Conservation (phyloP, 805 yeast species). For the Candida morakotiae region DNA sequence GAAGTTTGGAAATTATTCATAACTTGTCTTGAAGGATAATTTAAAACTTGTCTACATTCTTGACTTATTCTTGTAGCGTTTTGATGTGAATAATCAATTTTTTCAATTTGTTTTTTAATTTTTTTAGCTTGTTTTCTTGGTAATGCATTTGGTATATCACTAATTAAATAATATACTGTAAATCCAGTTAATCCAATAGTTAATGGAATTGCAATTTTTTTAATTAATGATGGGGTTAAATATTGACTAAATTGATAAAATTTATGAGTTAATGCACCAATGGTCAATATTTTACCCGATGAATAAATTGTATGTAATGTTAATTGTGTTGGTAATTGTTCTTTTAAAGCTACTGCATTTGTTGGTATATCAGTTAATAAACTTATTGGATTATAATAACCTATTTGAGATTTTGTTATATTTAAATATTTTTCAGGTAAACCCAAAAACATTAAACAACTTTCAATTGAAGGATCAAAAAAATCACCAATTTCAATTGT, state of each 20-base stretch:
- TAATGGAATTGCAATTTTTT: slow-evolving; percentile 52
- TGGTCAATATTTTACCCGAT: slow-evolving; percentile 35
- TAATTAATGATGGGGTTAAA: slow-evolving; percentile 37
- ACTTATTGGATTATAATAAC: slow-evolving; percentile 28
- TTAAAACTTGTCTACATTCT: slow-evolving; percentile 79
- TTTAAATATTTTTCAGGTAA: slow-evolving; percentile 27
- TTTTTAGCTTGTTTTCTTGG: slow-evolving; percentile 79
- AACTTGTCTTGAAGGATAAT: slow-evolving; percentile 79
- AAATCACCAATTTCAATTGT: slow-evolving; percentile 68
- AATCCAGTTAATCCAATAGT: slow-evolving; percentile 47
- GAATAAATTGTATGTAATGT: slow-evolving; percentile 39
- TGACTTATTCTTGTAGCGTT: slow-evolving; percentile 76
- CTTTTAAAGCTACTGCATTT: slow-evolving; percentile 27
- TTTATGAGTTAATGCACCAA: slow-evolving; percentile 40
- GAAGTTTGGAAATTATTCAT: slow-evolving; percentile 62
- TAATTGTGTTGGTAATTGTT: slow-evolving; percentile 31
- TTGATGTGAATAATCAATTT: slow-evolving; percentile 70
- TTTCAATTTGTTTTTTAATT: slow-evolving; percentile 57
- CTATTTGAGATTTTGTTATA: slow-evolving; percentile 24
- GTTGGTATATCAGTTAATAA: slow-evolving; percentile 26
- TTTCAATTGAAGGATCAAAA: slow-evolving; percentile 69
- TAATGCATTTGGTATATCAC: slow-evolving; percentile 85
- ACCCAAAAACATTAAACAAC: slow-evolving; percentile 47
- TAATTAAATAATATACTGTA: slow-evolving; percentile 58
- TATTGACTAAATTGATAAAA: slow-evolving; percentile 29